Conservation (phyloP, 805 yeast species). For the Schizosaccharomyces octosporus region DNA sequence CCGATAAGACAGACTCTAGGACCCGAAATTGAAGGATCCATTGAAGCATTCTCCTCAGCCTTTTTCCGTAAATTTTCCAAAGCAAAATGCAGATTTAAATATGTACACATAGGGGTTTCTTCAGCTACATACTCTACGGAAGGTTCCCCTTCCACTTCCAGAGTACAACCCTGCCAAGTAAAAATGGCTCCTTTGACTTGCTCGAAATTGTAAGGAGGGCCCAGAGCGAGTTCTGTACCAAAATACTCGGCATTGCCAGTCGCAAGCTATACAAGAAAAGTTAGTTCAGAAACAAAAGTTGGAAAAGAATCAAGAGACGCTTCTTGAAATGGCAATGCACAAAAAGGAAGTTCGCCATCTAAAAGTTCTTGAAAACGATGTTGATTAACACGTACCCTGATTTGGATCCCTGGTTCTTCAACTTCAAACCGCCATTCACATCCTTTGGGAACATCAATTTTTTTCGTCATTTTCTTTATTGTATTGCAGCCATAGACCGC, state of each 20-base stretch:
- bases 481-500: neutral
- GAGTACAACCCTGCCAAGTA: constrained; percentile 39
- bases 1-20: constrained; percentile 59
- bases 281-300: neutral
- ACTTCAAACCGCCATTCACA: constrained; percentile 1
- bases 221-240: constrained; percentile 75
- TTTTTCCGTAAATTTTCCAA: constrained; percentile 30
- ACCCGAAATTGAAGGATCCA: constrained; percentile 4
- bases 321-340: neutral
- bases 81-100: constrained; percentile 49
- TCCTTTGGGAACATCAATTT: neutral
- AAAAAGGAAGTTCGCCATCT: neutral
- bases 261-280: neutral
- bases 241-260: constrained; percentile 66
- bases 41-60: constrained; percentile 3
- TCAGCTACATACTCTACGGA: constrained; percentile 38
- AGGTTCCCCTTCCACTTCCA: constrained; percentile 22
- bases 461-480: neutral
- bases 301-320: neutral
- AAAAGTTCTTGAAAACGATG: neutral
- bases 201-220: constrained; percentile 32
- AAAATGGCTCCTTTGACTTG: constrained; percentile 31
- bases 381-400: neutral
- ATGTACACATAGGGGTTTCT: constrained; percentile 40
- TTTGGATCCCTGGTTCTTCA: neutral